Evolutionary conservation across 768 basidiomycete genomes (phyloP).

Genomic region (Cystobasidium ongulense): DNA sequence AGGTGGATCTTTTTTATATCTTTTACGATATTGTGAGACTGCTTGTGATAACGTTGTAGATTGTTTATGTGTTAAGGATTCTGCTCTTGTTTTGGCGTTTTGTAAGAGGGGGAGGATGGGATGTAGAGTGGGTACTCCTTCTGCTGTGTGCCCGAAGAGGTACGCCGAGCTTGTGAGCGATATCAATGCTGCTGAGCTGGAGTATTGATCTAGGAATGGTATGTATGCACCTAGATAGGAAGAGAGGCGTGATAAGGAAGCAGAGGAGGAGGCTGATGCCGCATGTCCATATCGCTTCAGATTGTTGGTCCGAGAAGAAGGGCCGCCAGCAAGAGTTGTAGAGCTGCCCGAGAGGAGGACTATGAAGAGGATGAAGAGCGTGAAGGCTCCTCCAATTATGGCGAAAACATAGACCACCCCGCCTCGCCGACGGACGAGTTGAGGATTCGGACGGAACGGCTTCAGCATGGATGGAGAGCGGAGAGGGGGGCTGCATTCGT

Average conservation of each 20-base stretch:
- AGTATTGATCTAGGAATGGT: conserved; percentile 8
- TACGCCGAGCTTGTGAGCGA: conserved; percentile 17
- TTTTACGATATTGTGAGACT: not conserved
- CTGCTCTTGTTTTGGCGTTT: not conserved
- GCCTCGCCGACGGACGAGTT: not conserved
- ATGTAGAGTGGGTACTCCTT: conserved; percentile 11
- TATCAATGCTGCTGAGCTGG: not conserved
- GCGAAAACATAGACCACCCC: conserved; percentile 17
- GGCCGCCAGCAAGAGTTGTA: not conserved
- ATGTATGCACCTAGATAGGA: conserved; percentile 22
- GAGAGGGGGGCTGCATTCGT: conserved; percentile 9
- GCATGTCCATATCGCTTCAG: not conserved
- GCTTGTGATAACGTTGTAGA: conserved; percentile 18
- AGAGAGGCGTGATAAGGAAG: conserved; percentile 8
- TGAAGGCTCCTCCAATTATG: not conserved
- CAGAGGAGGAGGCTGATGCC: not conserved
- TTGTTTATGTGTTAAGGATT: conserved; percentile 4
- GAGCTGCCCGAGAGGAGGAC: not conserved
- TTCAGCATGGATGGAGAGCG: conserved; percentile 23
- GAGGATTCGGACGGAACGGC: conserved; percentile 15
- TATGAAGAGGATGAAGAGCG: conserved; percentile 7
- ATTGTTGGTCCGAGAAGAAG: not conserved
- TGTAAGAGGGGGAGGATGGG: conserved; percentile 32
- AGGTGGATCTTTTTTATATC: conserved; percentile 34
- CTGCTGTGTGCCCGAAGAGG: conserved; percentile 17